Conservation (phyloP, 192 early-diverging fungal genomes). For the Coemansia biformis region DNA sequence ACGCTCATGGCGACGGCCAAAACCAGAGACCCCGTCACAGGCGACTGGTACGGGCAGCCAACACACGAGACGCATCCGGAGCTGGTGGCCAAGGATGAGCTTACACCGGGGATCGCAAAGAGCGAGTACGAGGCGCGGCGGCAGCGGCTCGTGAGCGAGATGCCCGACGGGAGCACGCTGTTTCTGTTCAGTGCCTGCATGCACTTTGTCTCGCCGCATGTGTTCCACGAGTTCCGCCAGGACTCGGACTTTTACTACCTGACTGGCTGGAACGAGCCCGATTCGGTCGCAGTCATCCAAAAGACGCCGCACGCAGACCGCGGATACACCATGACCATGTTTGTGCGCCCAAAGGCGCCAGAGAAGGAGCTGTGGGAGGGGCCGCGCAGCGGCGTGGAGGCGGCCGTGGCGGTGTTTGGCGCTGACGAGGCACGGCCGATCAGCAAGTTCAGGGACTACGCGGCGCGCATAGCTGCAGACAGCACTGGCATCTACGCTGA, state of each 20-base stretch:
- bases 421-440: too few species aligned
- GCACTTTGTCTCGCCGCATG: slow-evolving; percentile 81
- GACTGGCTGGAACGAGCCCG: slow-evolving; percentile 88
- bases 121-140: slow-evolving; percentile 78
- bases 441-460: too few species aligned
- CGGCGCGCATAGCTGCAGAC: too few species aligned
- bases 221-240: slow-evolving; percentile 94
- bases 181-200: slow-evolving; percentile 70
- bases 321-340: too few species aligned
- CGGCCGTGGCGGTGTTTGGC: too few species aligned
- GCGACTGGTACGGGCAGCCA: slow-evolving; percentile 68
- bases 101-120: slow-evolving; percentile 71
- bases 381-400: too few species aligned
- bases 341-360: too few species aligned
- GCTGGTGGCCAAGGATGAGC: slow-evolving; percentile 66
- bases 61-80: slow-evolving; percentile 78
- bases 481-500: too few species aligned
- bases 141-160: slow-evolving; percentile 53
- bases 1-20: slow-evolving; percentile 38
- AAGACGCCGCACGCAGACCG: too few species aligned
- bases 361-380: too few species aligned
- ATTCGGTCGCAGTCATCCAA: too few species aligned
- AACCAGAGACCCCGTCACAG: slow-evolving; percentile 36
- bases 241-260: slow-evolving; percentile 88
- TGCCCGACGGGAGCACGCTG: slow-evolving; percentile 63